A percentile compares a stretch with the other conserved stretches of the same genome.
Conservation (phyloP, 768 basidiomycete genomes). For the Mycena metata region DNA sequence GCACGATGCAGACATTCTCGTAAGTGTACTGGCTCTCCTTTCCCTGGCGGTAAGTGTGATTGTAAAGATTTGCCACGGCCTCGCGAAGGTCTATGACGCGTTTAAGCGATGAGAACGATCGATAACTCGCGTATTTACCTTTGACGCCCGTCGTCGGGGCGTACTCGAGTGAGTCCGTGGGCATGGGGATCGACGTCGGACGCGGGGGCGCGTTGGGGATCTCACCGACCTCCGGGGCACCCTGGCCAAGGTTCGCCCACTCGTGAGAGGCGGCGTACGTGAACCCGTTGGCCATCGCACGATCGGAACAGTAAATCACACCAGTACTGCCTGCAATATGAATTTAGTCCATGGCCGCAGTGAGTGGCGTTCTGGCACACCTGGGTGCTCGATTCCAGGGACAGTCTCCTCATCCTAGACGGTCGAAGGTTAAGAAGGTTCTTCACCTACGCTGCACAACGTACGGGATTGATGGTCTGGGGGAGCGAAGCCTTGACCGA, state of each 20-base stretch:
- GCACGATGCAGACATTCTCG: conserved; percentile 96
- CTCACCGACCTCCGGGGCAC: conserved; percentile 89
- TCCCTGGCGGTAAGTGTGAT: conserved; percentile 85
- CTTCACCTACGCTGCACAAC: conserved; percentile 35
- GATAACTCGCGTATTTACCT: conserved; percentile 53
- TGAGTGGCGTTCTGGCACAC: conserved; percentile 51
- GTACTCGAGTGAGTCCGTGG: conserved; percentile 85
- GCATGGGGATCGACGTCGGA: conserved; percentile 73
- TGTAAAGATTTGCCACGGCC: conserved; percentile 93
- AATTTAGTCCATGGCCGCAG: conserved; percentile 45
- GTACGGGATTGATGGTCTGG: conserved; percentile 78
- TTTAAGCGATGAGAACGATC: conserved; percentile 20
- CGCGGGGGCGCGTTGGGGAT: conserved; percentile 82
- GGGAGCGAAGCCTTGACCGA: conserved; percentile 74
- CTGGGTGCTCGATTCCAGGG: conserved; percentile 87
- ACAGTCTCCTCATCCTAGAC: conserved; percentile 88
- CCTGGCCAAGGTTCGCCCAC: conserved; percentile 94
- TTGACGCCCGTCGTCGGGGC: conserved; percentile 95
- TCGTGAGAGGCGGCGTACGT: conserved; percentile 81
- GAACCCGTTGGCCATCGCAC: conserved; percentile 97
- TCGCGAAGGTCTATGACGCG: conserved; percentile 75
- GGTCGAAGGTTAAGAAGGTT: conserved; percentile 21
- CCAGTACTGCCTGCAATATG: conserved; percentile 59
- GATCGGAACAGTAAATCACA: conserved; percentile 89
- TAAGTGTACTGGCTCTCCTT: conserved; percentile 89